Evolutionary conservation across 2,329 filamentous ascomycete species (phyloP), one percentile per base, ranked within the genome.

Genomic region (Arthrobotrys conoides): DNA sequence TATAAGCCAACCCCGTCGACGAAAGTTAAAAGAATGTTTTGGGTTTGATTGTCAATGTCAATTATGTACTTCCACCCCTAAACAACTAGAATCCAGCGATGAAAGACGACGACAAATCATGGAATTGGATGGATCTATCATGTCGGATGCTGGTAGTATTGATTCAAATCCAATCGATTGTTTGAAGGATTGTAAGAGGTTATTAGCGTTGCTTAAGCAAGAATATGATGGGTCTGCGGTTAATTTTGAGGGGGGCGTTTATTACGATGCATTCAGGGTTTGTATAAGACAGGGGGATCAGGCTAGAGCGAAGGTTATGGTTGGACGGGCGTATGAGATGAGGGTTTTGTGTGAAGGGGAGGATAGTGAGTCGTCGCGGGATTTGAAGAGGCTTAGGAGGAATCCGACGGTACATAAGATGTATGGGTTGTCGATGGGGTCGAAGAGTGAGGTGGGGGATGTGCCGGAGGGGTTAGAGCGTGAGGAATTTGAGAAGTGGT

Each of bases 251-350:
- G 80, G 83, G 10, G 82, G 84, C 22, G 41, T 84, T 9, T 86
- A 86, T 79, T 86, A 84, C 67, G 85, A 86, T 72, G 83, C 84
- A 8, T 85, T 86, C 51, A 84, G 86, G 80, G 83, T 87, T 53
- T 81, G 82, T 53, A 83, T 85, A 48, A 82, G 83, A 18, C 84
- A 87, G 81, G 82, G 85, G 0, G 86, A 87, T 82, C 82, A 84
- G 57, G 85, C 85, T 36, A 83, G 86, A 44, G 85, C 85, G 4
- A 84, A 81, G 18, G 83, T 83, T 2, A 87, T 87, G 82, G 85
- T 84, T 0, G 82, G 84, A 70, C 84, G 82, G 67, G 83, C 83
- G 3, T 84, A 84, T 57, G 80, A 83, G 59, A 79, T 81, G 2
- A 83, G 85, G 61, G 80, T 84, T 5, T 79, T 84, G 4, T 84